A percentile compares a stretch with the other conserved stretches of the same genome.
Evolutionary conservation across 2,329 filamentous ascomycete genomes (phyloP).

Genomic region (Calonectria ilicicola): DNA sequence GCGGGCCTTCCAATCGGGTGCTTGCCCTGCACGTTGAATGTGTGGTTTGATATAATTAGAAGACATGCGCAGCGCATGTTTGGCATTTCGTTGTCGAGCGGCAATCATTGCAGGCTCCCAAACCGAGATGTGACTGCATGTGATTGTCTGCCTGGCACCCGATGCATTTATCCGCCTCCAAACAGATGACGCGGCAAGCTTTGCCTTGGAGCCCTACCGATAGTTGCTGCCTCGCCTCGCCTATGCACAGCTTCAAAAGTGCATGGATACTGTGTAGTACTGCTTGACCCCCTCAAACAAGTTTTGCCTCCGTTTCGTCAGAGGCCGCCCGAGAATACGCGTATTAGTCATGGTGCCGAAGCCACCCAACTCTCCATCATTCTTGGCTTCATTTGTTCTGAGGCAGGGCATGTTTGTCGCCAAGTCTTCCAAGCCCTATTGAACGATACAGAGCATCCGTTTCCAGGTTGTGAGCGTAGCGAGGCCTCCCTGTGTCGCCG

Average conservation of each 20-base stretch:
- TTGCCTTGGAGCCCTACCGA: background rate
- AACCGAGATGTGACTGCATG: slow-evolving; percentile 6
- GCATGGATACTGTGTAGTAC: background rate
- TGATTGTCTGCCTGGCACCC: background rate
- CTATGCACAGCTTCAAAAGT: background rate
- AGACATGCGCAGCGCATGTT: background rate
- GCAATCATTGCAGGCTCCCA: background rate
- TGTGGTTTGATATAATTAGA: slow-evolving; percentile 10
- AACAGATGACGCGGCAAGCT: slow-evolving; percentile 1
- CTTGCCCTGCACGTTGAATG: background rate
- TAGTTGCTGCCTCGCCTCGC: background rate
- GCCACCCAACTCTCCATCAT: background rate
- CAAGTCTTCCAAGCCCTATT: too few relatives aligned
- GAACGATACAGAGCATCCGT: background rate
- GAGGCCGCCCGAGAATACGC: background rate
- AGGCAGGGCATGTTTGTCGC: background rate
- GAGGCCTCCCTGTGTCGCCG: background rate
- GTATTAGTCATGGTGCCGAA: background rate
- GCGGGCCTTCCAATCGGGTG: slow-evolving; percentile 4
- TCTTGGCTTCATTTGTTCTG: background rate
- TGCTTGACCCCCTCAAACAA: background rate
- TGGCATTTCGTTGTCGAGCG: background rate
- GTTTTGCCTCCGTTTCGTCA: background rate
- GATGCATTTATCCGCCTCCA: background rate
- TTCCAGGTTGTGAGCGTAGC: background rate